Base-by-base conservation (phyloP, 208 protist genomes). In the Acanthamoeba healyi region DNA sequence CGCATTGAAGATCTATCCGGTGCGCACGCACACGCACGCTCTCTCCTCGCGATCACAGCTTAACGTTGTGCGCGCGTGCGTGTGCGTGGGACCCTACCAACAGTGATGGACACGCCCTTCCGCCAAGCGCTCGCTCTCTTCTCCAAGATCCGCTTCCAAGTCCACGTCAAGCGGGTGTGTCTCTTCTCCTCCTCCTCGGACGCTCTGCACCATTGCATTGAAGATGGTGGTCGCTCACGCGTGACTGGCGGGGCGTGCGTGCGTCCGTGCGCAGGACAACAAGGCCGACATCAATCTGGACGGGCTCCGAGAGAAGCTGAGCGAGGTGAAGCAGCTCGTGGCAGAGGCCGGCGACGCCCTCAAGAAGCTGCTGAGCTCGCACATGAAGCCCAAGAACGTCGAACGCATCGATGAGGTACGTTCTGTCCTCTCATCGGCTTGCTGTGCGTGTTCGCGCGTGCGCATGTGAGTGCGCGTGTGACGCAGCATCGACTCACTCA, bases 51-150 rank as follows among this genome's bases (percentile, higher is more conserved):
- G n/a, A n/a, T n/a, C n/a, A n/a, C n/a, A n/a, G n/a, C n/a, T n/a
- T n/a, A n/a, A n/a, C n/a, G n/a, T n/a, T n/a, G n/a, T n/a, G n/a
- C n/a, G n/a, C 46, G 17, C 46, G 0, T 51, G 46, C 17, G 46
- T 10, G 17, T 9, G 46, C 14, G 10, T 72, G 67, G n/a, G n/a
- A n/a, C n/a, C n/a, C n/a, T n/a, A n/a, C n/a, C n/a, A n/a, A n/a
- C 38, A 36, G 72, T 54, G 72, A 51, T 51, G 42, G 72, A 82
- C 72, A 42, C 34, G 36, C 72, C 72, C 40, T 82, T 82, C 40
- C 36, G 72, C 2, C 6, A 82, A 19, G 42, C 40, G 40, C 42
- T 82, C 15, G 36, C 36, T 3, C 72, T 82, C 38, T 51, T 82
- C 42, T 82, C 40, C 36, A 29, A 42, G 72, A 82, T 82, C 5